phyloP scores from a whole-genome alignment of 495 filamentous ascomycete species.

The Neurospora sp. region DNA sequence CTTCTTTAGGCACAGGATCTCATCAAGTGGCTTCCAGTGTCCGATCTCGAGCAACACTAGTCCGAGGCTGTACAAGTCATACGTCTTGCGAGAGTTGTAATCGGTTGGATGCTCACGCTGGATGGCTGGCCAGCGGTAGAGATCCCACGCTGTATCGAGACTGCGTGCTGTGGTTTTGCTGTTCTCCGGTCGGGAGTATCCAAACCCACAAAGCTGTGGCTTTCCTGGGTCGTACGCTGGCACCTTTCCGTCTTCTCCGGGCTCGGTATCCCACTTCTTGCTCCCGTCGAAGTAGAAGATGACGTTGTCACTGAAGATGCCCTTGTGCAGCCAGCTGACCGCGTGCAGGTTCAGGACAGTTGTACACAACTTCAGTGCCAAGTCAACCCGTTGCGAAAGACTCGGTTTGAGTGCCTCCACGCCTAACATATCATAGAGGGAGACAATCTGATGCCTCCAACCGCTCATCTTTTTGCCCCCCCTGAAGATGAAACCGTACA shows the following conservation, averaged over 20 bases:
- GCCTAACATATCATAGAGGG: conserved; percentile 16
- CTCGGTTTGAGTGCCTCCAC: background rate
- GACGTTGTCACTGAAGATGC: conserved; percentile 41
- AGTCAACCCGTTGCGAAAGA: too few species aligned
- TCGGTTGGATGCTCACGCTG: conserved; percentile 19
- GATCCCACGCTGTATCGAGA: conserved; percentile 19
- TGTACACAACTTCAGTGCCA: conserved; percentile 16
- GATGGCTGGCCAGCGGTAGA: conserved; percentile 23
- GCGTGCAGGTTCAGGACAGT: conserved; percentile 35
- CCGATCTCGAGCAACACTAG: conserved; percentile 42
- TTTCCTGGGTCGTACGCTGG: background rate
- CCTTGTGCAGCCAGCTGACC: conserved; percentile 51
- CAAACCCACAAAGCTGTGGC: conserved; percentile 18
- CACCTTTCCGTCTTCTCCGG: background rate
- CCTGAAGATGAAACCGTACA: conserved; percentile 20
- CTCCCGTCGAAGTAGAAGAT: conserved; percentile 27
- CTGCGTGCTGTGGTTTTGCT: conserved; percentile 17
- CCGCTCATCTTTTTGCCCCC: background rate
- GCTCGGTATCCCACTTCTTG: background rate
- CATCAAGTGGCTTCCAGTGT: conserved; percentile 38
- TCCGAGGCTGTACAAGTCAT: conserved; percentile 43
- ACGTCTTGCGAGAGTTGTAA: conserved; percentile 32
- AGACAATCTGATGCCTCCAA: background rate
- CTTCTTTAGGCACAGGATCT: conserved; percentile 18
- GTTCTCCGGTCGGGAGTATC: conserved; percentile 20